Evolutionary conservation across 306 rosid genomes (phyloP), one percentile per base, ranked within the genome.

Genomic region (Citrullus amarus): DNA sequence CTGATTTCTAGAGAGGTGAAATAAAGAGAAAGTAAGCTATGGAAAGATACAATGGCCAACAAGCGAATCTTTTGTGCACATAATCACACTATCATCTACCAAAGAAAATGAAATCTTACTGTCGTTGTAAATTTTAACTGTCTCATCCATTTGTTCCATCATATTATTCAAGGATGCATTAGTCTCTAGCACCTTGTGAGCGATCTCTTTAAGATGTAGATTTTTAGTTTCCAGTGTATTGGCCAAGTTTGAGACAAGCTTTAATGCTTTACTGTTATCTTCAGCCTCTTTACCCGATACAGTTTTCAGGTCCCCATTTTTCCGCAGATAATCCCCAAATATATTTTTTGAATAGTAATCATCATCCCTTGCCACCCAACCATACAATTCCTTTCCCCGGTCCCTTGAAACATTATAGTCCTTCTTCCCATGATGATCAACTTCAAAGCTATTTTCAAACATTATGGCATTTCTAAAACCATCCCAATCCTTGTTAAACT

Each of bases 391-490:
- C 39, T 83, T 83, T 63, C 90, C 90, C 50, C 14, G 82, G 68
- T 76, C 77, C 78, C 67, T 83, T 15, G 57, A 10, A 4, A 4
- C 17, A 14, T 65, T 0, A 71, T 82, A 94, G 77, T 87, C 92
- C 59, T 9, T 83, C 80, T 89, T 94, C 22, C 98, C 96, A 79
- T 82, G 78, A 11, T 55, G 78, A 5, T 86, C 78, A 0, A 63
- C 79, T 69, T 81, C 86, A 82, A 90, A 90, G 59, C 89, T 88
- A 63, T 80, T 89, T 75, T 88, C 98, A 75, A 92, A 89, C 48
- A 83, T 83, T 81, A 89, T 85, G 0, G 93, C 96, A 84, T 86
- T 77, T 17, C 59, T 80, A 79, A 94, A 94, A 75, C 98, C 97
- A 61, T 82, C 86, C 97, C 96, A 92, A 36, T 85, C 88, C 50